Evolutionary conservation across 495 filamentous ascomycete species (phyloP).

Genomic region (Pseudevernia furfuracea): DNA sequence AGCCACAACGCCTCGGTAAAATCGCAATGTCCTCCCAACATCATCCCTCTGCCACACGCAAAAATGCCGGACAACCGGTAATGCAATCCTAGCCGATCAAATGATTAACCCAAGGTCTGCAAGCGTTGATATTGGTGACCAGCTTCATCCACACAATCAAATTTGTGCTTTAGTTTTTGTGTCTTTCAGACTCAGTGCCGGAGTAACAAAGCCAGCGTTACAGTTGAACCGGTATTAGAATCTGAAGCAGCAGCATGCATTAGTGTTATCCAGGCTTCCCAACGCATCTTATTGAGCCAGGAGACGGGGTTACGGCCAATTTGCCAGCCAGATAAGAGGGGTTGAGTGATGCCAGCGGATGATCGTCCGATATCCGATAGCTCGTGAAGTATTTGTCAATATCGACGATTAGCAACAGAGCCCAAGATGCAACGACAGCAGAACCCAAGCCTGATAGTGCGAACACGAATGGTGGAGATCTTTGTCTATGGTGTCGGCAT

Average conservation of each 20-base stretch:
- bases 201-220: not conserved
- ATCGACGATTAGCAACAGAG: not conserved
- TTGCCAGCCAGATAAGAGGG: not conserved
- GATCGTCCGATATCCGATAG: constrained; percentile 3
- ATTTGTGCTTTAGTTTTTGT: not conserved
- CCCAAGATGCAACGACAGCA: not conserved
- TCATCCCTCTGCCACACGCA: not conserved
- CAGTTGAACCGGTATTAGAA: not conserved
- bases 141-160: not conserved
- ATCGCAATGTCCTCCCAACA: not conserved
- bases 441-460: not conserved
- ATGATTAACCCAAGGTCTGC: not conserved
- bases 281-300: not conserved
- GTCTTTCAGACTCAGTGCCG: not conserved
- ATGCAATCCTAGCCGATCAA: not conserved
- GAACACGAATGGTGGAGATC: not conserved
- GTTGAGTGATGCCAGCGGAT: not conserved
- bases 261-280: not conserved
- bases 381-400: not conserved
- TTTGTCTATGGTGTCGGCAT: not conserved
- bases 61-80: not conserved
- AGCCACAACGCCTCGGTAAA: not conserved
- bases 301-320: not conserved
- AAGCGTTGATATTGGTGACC: not conserved
- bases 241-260: not conserved